These are phyloP conservation scores for Beauveria caledonica DNA, from an alignment of 2,329 filamentous ascomycete species.

Conservation along the genomic window DNA sequence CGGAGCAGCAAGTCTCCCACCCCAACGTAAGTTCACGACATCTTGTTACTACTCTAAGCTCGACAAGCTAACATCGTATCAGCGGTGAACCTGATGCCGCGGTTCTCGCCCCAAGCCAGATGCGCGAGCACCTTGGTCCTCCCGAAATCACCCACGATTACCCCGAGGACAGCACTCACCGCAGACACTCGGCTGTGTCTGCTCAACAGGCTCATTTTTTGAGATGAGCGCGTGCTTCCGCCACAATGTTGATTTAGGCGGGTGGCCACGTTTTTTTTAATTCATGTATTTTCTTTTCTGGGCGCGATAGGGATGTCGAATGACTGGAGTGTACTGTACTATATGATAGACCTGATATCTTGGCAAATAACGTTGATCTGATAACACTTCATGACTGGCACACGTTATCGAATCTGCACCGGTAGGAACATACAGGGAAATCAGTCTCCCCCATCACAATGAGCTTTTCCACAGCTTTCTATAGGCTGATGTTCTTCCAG, in stretches of 20 bases:
- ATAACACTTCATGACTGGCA: not conserved
- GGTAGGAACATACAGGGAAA: not conserved
- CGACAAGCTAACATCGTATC: not conserved
- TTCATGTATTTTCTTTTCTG: not conserved
- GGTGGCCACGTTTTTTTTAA: not conserved
- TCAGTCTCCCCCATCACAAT: not conserved
- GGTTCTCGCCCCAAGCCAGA: not conserved
- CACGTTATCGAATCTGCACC: no score
- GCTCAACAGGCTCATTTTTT: slow-evolving; percentile 8
- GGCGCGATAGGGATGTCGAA: not conserved
- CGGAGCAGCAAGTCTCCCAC: not conserved
- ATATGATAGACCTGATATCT: not conserved
- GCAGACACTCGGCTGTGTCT: slow-evolving; percentile 8
- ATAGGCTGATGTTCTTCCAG: slow-evolving; percentile 7
- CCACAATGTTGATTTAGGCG: not conserved
- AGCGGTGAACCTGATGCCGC: slow-evolving; percentile 1
- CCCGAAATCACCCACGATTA: slow-evolving; percentile 11
- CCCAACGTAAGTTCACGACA: not conserved
- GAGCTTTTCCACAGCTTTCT: slow-evolving; percentile 11
- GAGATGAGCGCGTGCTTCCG: not conserved
- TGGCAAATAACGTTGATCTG: not conserved
- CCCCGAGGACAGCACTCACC: slow-evolving; percentile 11
- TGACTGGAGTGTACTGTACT: not conserved
- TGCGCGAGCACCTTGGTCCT: slow-evolving; percentile 7
- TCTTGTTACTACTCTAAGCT: not conserved